Conservation (phyloP, 1,284 basidiomycete genomes). For the Leccinum fuscescens region DNA sequence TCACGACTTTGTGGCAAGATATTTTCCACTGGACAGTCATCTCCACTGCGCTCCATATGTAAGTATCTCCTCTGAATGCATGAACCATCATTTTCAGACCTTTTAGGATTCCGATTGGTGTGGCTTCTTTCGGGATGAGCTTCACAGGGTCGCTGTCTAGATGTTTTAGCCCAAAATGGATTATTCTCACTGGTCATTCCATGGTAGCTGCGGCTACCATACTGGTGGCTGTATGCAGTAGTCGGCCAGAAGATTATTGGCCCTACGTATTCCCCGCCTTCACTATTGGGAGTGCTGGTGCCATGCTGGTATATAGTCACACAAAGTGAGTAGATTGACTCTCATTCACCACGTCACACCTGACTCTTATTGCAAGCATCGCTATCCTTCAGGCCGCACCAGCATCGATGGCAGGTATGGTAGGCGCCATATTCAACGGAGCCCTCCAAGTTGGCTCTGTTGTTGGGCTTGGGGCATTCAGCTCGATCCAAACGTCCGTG, state of each 20-base stretch:
- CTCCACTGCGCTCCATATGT: constrained; percentile 37
- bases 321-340: constrained; percentile 34
- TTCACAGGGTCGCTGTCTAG: constrained; percentile 42
- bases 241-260: constrained; percentile 43
- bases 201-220: constrained; percentile 41
- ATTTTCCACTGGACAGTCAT: constrained; percentile 35
- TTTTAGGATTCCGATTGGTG: constrained; percentile 43
- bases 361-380: constrained; percentile 36
- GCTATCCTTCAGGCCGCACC: constrained; percentile 51
- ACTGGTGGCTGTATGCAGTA: constrained; percentile 42
- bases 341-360: not conserved
- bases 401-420: constrained; percentile 47
- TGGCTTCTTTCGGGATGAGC: constrained; percentile 36
- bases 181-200: constrained; percentile 42
- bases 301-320: constrained; percentile 33
- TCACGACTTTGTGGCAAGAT: constrained; percentile 38
- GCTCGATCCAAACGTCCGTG: constrained; percentile 48
- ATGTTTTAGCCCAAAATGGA: constrained; percentile 41
- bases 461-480: constrained; percentile 45
- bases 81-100: constrained; percentile 5
- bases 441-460: constrained; percentile 54
- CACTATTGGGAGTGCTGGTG: constrained; percentile 43
- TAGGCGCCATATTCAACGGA: constrained; percentile 55
- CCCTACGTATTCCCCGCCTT: constrained; percentile 49
- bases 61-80: not conserved